Conservation (phyloP, 2,329 filamentous ascomycete genomes). For the Didymella arachidicola region DNA sequence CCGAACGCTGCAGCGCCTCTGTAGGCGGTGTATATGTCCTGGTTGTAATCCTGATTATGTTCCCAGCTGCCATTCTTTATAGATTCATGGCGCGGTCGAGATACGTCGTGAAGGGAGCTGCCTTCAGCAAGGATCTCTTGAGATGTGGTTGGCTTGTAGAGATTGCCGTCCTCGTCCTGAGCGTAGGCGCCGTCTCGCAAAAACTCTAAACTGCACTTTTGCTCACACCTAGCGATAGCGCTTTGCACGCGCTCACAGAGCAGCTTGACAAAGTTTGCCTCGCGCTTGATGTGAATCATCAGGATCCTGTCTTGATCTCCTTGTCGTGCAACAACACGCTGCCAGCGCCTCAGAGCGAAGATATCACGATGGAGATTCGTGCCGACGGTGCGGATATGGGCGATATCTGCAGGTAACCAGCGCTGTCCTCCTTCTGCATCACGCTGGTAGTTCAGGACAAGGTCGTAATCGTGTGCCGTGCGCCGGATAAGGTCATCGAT, state of each 20-base stretch:
- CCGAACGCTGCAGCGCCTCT: background rate
- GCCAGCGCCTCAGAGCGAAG: conserved; percentile 15
- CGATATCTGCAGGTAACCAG: conserved; percentile 27
- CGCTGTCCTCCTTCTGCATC: conserved; percentile 27
- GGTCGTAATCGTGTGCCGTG: conserved; percentile 30
- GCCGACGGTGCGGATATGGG: conserved; percentile 20
- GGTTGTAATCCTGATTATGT: background rate
- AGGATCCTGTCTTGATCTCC: conserved; percentile 11
- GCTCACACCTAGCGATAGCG: conserved; percentile 14
- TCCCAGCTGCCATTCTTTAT: background rate
- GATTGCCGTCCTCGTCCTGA: conserved; percentile 14
- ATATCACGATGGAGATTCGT: conserved; percentile 22
- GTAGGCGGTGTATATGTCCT: background rate
- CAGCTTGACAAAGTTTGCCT: conserved; percentile 8
- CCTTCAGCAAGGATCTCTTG: background rate
- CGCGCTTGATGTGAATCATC: conserved; percentile 12
- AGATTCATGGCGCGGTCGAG: background rate
- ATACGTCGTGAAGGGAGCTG: background rate
- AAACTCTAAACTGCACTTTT: conserved; percentile 16
- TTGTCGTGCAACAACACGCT: conserved; percentile 1
- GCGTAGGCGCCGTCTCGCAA: conserved; percentile 11
- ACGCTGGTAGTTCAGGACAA: conserved; percentile 28
- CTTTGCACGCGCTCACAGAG: conserved; percentile 15
- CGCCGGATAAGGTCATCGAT: conserved; percentile 26
- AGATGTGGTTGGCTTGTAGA: conserved; percentile 12